phyloP scores from a whole-genome alignment of 495 filamentous ascomycete genomes.

The Amorphotheca resinae region DNA sequence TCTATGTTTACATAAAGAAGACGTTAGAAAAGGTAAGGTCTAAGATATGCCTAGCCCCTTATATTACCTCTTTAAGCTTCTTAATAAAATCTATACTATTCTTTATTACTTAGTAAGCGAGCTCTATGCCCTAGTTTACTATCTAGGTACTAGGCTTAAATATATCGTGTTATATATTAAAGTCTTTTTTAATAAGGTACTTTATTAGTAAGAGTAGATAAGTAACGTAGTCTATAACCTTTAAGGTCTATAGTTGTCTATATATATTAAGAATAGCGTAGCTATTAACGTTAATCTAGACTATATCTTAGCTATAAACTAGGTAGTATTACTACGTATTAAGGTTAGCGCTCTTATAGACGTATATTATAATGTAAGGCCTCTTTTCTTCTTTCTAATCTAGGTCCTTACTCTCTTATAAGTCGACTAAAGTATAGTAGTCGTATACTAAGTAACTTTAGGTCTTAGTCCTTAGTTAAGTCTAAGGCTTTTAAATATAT shows the following conservation, averaged over 20 bases:
- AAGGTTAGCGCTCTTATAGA: not conserved
- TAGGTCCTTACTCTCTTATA: not conserved
- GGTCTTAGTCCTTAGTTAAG: not conserved
- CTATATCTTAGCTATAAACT: not conserved
- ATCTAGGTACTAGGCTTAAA: not conserved
- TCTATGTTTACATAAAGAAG: not conserved
- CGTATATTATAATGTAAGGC: not conserved
- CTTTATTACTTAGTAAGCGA: not conserved
- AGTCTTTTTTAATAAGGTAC: not conserved
- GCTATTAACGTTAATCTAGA: not conserved
- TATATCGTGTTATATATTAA: not conserved
- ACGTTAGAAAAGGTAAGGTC: not conserved
- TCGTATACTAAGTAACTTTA: not conserved
- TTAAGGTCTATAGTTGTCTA: not conserved
- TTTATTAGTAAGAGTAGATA: not conserved
- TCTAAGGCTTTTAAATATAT: not conserved
- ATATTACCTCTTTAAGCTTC: not conserved
- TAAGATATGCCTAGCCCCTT: not conserved
- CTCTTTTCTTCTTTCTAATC: not conserved
- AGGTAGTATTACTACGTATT: not conserved
- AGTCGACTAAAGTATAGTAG: not conserved
- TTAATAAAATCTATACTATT: not conserved
- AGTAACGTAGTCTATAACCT: not conserved
- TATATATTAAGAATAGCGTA: slow-evolving; percentile 1
- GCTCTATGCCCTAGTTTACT: not conserved